Evolutionary conservation across 345 rosid species (phyloP).

Genomic region (Adansonia digitata): DNA sequence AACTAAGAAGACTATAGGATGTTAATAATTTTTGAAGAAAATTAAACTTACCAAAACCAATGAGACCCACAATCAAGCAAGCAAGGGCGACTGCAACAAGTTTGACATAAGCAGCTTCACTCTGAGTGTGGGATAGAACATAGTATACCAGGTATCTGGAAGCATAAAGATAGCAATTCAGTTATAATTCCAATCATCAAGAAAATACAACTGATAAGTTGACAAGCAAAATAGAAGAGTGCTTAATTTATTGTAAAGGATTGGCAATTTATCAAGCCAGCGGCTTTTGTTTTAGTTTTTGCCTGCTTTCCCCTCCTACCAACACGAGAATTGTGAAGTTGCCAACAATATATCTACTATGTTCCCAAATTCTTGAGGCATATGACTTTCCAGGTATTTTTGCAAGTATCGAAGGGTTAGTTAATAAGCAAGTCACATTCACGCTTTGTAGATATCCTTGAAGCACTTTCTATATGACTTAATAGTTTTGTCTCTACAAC

Average conservation of each 20-base stretch:
- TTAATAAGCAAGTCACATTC: neutral
- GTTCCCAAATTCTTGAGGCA: neutral
- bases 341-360: neutral
- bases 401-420: neutral
- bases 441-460: neutral
- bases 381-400: neutral
- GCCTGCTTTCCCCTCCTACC: neutral
- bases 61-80: constrained; percentile 53
- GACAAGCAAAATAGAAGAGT: neutral
- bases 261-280: neutral
- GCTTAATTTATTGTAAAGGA: constrained; percentile 1
- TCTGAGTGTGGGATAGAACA: constrained; percentile 10
- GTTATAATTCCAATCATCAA: neutral
- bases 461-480: neutral
- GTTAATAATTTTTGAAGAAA: constrained; percentile 8
- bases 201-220: neutral
- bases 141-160: constrained; percentile 1
- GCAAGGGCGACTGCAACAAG: constrained; percentile 53
- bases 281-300: neutral
- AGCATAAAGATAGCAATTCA: neutral
- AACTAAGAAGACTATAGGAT: no score
- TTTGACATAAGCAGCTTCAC: constrained; percentile 28
- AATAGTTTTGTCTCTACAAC: neutral
- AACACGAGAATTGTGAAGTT: neutral
- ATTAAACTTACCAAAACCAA: constrained; percentile 60